phyloP scores from a whole-genome alignment of 805 yeast genomes.

The Ogataea nakhonphanomensis region DNA sequence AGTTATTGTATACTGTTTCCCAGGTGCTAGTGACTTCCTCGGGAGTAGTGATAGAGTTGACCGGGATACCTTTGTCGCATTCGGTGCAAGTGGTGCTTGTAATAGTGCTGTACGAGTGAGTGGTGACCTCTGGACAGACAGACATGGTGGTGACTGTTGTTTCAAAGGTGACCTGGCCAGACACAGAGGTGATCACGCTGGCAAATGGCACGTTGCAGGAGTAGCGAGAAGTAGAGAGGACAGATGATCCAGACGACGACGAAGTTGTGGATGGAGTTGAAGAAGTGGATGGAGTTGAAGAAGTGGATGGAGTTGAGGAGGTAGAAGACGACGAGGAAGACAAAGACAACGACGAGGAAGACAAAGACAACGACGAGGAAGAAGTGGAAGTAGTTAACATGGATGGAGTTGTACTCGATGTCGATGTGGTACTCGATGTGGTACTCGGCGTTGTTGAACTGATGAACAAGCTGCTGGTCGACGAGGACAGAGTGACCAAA shows the following conservation, averaged over 20 bases:
- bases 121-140: constrained; percentile 7
- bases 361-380: not conserved
- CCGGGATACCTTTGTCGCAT: constrained; percentile 5
- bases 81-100: constrained; percentile 12
- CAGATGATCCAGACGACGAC: not conserved
- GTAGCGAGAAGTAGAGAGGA: not conserved
- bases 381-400: constrained; percentile 6
- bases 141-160: constrained; percentile 8
- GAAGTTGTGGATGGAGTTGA: constrained; percentile 3
- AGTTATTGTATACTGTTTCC: not conserved
- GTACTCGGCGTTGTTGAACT: constrained; percentile 19
- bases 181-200: not conserved
- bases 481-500: constrained; percentile 2
- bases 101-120: constrained; percentile 5
- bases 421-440: constrained; percentile 13
- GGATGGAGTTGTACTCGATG: not conserved
- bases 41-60: not conserved
- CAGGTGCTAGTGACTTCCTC: not conserved
- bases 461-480: too few relatives aligned
- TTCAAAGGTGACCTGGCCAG: constrained; percentile 1
- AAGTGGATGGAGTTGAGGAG: not conserved
- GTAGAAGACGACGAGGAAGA: constrained; percentile 3
- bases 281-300: constrained; percentile 4
- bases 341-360: not conserved
- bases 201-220: constrained; percentile 6